Percentiles rank a stretch among this genome's conserved stretches.
Evolutionary conservation across 176 grass and related monocot species (phyloP).

Genomic region (Olyra latifolia): DNA sequence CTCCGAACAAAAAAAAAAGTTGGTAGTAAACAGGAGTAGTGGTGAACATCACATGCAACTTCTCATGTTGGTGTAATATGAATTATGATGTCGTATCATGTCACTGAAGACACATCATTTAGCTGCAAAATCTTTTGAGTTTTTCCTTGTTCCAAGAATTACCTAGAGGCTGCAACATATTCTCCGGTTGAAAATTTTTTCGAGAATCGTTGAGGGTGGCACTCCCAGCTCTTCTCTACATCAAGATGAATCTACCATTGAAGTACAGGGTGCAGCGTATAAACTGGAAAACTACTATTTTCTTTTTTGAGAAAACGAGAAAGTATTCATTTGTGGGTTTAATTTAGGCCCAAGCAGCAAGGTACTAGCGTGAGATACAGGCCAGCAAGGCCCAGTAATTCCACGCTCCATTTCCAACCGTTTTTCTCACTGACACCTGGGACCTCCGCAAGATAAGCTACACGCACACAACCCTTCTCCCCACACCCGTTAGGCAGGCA

Average conservation of each 20-base stretch:
- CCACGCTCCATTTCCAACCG: background rate
- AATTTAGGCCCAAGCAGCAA: no score
- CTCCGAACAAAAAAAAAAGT: background rate
- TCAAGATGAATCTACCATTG: no score
- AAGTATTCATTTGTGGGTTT: no score
- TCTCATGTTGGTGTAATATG: background rate
- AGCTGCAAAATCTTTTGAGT: background rate
- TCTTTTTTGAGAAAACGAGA: no score
- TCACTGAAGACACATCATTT: background rate
- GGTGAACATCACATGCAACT: background rate
- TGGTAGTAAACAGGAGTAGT: background rate
- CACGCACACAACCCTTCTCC: slow-evolving; percentile 20
- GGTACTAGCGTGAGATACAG: no score
- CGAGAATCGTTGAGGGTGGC: no score
- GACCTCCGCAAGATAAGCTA: slow-evolving; percentile 14
- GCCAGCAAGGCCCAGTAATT: background rate
- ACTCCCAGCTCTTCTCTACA: no score
- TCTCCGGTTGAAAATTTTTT: background rate
- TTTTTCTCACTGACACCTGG: slow-evolving; percentile 11
- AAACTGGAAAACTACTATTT: no score
- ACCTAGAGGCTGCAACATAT: background rate
- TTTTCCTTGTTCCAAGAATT: background rate
- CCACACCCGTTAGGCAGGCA: slow-evolving; percentile 17
- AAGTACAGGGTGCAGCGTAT: no score
- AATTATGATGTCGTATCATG: background rate